Base-by-base conservation (phyloP, 2,329 filamentous ascomycete genomes). In the Hypoxylon sp. region DNA sequence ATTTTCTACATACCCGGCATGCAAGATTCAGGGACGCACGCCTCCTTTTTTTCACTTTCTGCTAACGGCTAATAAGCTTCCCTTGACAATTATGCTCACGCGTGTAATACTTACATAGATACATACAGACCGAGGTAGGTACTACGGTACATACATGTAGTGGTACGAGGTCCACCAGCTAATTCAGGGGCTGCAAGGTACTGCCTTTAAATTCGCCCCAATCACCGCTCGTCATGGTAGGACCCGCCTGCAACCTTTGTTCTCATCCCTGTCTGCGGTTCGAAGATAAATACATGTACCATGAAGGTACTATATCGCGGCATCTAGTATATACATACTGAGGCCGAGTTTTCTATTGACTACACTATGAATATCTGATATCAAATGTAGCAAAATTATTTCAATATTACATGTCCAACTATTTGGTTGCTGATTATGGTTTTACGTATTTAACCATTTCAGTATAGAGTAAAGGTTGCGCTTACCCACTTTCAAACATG, bases 21-120 rank as follows among this genome's bases (percentile, higher is more conserved):
- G 19, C 38, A 62, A 53, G 32, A 51, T 32, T 60, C 32, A 50
- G 52, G 32, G 59, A 65, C 45, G 43, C 7, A 21, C 25, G 13
- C 57, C 51, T 52, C 46, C 61, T 46, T 60, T 63, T 60, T 63
- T 65, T 64, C 9, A 19, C 36, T 63, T 60, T 60, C 59, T 53
- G 14, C 28, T 60, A 57, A 58, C 23, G 45, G 63, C 56, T 53
- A 65, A 59, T 63, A 53, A 62, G 41, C 28, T 62, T 51, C 34
- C 32, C 50, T 58, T 61, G 64, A 60, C 46, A 58, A 51, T 49
- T 53, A 32, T n/a, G 23, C 5, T 2, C 23, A 38, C 30, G 46
- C 36, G 41, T 32, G 28, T 51, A 60, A 10, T 28, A 48, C 34
- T 13, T 55, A 52, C 32, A 23, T 14, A 11, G 2, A 5, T 23